Conservation (phyloP, 805 yeast species). For the Limtongozyma cylindracea region DNA sequence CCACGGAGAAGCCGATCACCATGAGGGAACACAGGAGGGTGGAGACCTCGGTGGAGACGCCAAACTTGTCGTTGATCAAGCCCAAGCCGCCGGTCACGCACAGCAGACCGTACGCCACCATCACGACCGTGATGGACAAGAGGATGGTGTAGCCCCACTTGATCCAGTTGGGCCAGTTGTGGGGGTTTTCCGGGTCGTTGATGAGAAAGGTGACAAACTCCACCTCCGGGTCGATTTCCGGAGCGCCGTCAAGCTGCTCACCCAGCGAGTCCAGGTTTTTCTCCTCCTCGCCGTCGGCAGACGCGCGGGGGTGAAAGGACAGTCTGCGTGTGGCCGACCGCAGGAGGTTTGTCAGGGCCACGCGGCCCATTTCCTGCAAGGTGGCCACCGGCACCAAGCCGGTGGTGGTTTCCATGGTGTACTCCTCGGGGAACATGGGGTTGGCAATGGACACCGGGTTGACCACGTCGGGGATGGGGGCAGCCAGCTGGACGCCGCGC, state of each 20-base stretch:
- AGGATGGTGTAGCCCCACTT: constrained; percentile 48
- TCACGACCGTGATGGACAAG: constrained; percentile 48
- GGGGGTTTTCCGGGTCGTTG: constrained; percentile 76
- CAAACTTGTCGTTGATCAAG: constrained; percentile 35
- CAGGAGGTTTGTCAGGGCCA: too few relatives aligned
- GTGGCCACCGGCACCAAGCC: constrained; percentile 72
- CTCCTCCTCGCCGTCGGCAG: too few relatives aligned
- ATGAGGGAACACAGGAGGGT: constrained; percentile 59
- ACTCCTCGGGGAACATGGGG: constrained; percentile 83
- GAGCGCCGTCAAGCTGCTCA: constrained; percentile 4
- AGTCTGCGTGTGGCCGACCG: too few relatives aligned
- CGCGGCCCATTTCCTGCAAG: constrained; percentile 39
- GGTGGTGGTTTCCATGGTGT: constrained; percentile 66
- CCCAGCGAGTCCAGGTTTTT: too few relatives aligned
- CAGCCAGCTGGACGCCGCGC: constrained; percentile 27
- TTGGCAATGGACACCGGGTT: constrained; percentile 19
- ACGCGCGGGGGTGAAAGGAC: constrained; percentile 1
- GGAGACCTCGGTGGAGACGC: constrained; percentile 59
- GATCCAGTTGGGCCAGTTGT: constrained; percentile 39
- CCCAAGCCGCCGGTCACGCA: constrained; percentile 70
- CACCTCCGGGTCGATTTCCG: constrained; percentile 31
- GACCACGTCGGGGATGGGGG: constrained; percentile 25
- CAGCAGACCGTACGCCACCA: constrained; percentile 87
- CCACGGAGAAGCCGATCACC: constrained; percentile 75
- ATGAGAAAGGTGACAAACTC: constrained; percentile 67